Base-by-base conservation (phyloP, 164 flowering plant species). In the Pachysandra terminalis region DNA sequence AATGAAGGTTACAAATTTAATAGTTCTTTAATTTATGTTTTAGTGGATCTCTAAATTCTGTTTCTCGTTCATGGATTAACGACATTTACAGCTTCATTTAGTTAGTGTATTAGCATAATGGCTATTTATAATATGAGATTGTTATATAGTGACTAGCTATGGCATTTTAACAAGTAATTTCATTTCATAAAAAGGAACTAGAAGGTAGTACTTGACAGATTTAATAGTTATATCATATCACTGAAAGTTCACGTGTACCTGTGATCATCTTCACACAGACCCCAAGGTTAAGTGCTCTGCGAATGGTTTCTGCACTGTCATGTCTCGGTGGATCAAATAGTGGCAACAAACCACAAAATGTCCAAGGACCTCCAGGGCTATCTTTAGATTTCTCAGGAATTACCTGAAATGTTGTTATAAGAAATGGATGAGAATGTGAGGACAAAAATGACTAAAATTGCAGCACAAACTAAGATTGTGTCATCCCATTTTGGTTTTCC, bases 281-380 rank as follows among this genome's bases (percentile, higher is more conserved):
- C 68, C 97, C 97, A 74, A 91, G 93, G 74, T 85, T 81, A 52
- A 91, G 89, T 45, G 97, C 90, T 79, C 88, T 83, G 52, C 91
- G 95, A 65, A 91, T 91, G 52, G 97, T 91, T 77, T 91, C 95
- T 51, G 90, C 93, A 83, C 97, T 91, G 67, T 91, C 97, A 76
- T 91, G 95, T 73, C 97, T 84, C 55, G 97, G 97, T 56, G 97
- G 94, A 81, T 92, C 96, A 81, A 92, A 92, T 71, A 92, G 78
- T 19, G 96, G 87, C 78, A 92, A 67, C 77, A 92, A 69, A 40
- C 97, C 97, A 71, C 90, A 84, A 68, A 90, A 90, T 68, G 75
- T 80, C 96, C 96, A 91, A 27, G 97, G 96, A 69, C 88, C 90
- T 70, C 97, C 97, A 69, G 84, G 80, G 69, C 96, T 83, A 21